Base-by-base conservation (phyloP, 1,284 basidiomycete genomes). In the Fomitopsis betulina region DNA sequence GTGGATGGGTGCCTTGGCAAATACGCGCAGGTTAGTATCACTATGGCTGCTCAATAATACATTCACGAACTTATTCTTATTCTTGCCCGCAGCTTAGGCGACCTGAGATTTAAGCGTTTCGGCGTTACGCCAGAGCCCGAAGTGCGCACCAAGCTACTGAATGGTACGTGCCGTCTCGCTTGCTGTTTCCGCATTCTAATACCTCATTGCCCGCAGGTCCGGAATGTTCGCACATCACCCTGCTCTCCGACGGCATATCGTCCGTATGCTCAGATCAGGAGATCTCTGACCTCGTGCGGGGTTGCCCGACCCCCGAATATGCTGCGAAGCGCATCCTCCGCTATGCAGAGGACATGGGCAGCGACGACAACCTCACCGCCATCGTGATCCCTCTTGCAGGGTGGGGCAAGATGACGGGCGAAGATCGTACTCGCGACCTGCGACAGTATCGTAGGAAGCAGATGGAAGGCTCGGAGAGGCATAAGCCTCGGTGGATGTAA, bases 41-140 rank as follows among this genome's bases (percentile, higher is more conserved):
- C 33, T 10, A 33, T 37, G 40, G 17, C 12, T 51, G 12, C 12
- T n/a, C n/a, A 10, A 30, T 30, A 5, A 30, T 30, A 3, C 5
- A 1, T 5, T 30, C 27, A 30, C 27, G 27, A 23, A 37, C 35
- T 59, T n/a, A 27, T 47, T 10, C 35, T 59, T n/a, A 27, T 47
- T 10, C 47, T 32, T 50, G 27, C 32, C 15, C 30, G 5, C 64
- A 94, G 93, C 58, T 82, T 99, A 55, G 96, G 96, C 33, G 97
- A 99, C 69, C 82, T 94, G 35, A 84, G 87, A 61, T 98, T 86
- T 78, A 98, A 98, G 71, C 84, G 82, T 33, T 89, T 89, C 60
- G 96, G 95, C 0, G 92, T 99, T 5, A 98, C 96, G 1, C 90
- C 92, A 32, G 96, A 99, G 72, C 96, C 97, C 3, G 93, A 98